phyloP scores from a whole-genome alignment of 805 yeast genomes.

The Yarrowia porcina region DNA sequence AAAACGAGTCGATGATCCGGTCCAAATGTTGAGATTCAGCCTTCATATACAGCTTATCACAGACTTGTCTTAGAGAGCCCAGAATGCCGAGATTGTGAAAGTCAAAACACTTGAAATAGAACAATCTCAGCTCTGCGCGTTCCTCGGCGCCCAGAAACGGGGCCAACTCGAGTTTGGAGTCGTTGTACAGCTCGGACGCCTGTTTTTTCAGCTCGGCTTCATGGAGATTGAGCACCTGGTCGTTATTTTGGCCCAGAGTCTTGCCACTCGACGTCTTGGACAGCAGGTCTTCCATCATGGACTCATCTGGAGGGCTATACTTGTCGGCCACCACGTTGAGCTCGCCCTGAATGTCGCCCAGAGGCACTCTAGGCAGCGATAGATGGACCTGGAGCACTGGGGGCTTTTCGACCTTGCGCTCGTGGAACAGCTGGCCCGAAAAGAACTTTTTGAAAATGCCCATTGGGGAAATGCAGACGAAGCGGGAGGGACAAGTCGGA shows the following conservation, averaged over 20 bases:
- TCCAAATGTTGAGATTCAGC: constrained; percentile 86
- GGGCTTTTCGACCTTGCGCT: background rate
- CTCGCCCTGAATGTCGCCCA: constrained; percentile 12
- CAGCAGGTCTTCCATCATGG: background rate
- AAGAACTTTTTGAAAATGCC: constrained; percentile 17
- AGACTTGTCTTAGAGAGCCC: constrained; percentile 54
- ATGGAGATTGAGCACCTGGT: background rate
- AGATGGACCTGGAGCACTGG: constrained; percentile 8
- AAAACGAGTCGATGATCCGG: constrained; percentile 62
- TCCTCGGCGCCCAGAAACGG: constrained; percentile 24
- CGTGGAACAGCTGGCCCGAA: constrained; percentile 9
- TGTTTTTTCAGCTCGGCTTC: constrained; percentile 11
- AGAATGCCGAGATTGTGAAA: constrained; percentile 52
- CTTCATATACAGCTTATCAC: constrained; percentile 62
- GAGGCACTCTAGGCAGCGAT: constrained; percentile 3
- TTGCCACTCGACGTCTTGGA: background rate
- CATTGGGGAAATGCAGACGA: background rate
- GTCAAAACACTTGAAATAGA: constrained; percentile 39
- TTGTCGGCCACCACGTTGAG: constrained; percentile 20
- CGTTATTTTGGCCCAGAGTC: constrained; percentile 2
- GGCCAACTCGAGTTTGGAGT: constrained; percentile 14
- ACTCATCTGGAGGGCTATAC: background rate
- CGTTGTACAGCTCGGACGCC: constrained; percentile 4
- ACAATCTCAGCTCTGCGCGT: constrained; percentile 28
- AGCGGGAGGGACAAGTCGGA: no score